Conservation (phyloP, 208 protist species). For the Endotrypanum monterogeii region DNA sequence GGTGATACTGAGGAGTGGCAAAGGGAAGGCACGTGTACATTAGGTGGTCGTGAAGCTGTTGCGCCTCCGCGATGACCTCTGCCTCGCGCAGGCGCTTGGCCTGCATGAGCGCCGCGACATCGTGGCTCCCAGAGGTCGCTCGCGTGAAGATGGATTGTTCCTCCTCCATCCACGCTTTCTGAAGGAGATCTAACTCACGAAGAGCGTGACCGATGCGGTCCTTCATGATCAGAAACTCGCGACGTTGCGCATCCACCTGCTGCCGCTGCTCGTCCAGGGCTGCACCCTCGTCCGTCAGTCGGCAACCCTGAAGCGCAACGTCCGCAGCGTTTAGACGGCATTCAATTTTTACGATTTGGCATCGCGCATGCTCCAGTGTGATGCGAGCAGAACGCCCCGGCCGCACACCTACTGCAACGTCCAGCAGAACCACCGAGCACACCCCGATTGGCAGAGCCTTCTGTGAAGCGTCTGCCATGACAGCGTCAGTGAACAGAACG, state of each 20-base stretch:
- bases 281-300: not conserved
- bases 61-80: conserved; percentile 69
- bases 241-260: conserved; percentile 43
- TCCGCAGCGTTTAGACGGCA: conserved; percentile 65
- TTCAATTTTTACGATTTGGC: conserved; percentile 45
- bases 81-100: conserved; percentile 70
- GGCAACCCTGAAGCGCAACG: conserved; percentile 33
- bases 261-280: conserved; percentile 15
- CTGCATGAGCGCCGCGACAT: conserved; percentile 54
- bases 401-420: conserved; percentile 81
- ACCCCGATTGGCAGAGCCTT: conserved; percentile 47
- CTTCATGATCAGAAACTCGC: conserved; percentile 65
- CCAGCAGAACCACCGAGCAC: conserved; percentile 65
- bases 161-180: conserved; percentile 57
- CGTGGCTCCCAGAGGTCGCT: conserved; percentile 48
- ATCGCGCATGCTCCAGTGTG: conserved; percentile 70
- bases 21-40: conserved; percentile 81
- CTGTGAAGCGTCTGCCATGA: conserved; percentile 58
- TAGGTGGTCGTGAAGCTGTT: conserved; percentile 60
- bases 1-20: conserved; percentile 84
- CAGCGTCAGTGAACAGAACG: conserved; percentile 49
- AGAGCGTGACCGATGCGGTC: conserved; percentile 54
- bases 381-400: conserved; percentile 67
- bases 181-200: conserved; percentile 40
- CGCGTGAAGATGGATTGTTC: conserved; percentile 59